Evolutionary conservation across 352 stramenopile genomes (phyloP).

Genomic region (Phytophthora podocarpi): DNA sequence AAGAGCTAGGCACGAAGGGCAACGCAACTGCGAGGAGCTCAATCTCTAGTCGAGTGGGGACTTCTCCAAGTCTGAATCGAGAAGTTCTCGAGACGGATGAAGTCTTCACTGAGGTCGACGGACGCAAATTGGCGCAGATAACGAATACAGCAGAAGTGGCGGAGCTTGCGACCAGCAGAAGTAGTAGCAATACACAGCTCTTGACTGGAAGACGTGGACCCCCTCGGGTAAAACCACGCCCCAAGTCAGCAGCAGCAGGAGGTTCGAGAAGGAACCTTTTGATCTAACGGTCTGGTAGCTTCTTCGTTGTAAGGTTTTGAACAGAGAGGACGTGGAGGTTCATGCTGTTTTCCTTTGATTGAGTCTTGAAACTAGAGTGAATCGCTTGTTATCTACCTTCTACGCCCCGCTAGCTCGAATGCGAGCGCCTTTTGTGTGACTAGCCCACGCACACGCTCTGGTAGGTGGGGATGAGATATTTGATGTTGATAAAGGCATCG

Average conservation of each 20-base stretch:
- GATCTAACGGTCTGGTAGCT: too few species aligned
- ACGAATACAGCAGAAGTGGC: not conserved
- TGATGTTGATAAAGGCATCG: slow-evolving; percentile 99
- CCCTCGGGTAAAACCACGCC: slow-evolving; percentile 17
- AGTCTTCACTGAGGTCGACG: slow-evolving; percentile 32
- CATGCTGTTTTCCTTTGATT: too few species aligned
- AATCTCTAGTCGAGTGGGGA: too few species aligned
- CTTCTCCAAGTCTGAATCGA: not conserved
- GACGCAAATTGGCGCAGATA: slow-evolving; percentile 6
- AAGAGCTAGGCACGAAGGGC: slow-evolving; percentile 15
- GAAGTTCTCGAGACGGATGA: slow-evolving; percentile 30
- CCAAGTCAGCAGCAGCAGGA: slow-evolving; percentile 33
- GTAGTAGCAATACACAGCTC: slow-evolving; percentile 8
- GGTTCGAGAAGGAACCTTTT: slow-evolving; percentile 11
- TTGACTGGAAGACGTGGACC: slow-evolving; percentile 3
- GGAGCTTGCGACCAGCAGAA: not conserved
- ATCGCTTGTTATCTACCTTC: too few species aligned
- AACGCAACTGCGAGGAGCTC: not conserved
- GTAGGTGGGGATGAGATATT: slow-evolving; percentile 97
- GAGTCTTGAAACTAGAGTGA: too few species aligned
- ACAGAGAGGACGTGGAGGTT: too few species aligned
- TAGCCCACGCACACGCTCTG: slow-evolving; percentile 91
- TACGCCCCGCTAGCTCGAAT: too few species aligned
- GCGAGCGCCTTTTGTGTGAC: not conserved
- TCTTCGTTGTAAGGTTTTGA: too few species aligned